phyloP scores from a whole-genome alignment of 75 land plant genomes.

The Selaginella tamariscina region DNA sequence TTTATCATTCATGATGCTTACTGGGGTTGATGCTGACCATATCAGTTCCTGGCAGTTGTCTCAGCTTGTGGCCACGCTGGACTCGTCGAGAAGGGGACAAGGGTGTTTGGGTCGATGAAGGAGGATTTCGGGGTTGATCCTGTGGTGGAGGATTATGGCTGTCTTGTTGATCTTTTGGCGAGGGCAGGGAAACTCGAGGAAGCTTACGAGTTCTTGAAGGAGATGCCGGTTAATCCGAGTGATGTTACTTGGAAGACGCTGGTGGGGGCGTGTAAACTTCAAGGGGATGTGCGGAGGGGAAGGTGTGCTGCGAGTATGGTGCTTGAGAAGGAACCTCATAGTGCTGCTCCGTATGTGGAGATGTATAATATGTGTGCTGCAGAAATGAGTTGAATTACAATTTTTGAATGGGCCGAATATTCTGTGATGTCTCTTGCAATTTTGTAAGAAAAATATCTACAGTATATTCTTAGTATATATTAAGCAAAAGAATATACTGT shows the following conservation, averaged over 20 bases:
- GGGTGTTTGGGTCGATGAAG: slow-evolving; percentile 15
- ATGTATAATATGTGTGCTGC: slow-evolving; percentile 25
- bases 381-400: no score
- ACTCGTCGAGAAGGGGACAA: slow-evolving; percentile 14
- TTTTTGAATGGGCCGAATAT: no score
- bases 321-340: slow-evolving; percentile 8
- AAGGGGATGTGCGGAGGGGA: slow-evolving; percentile 15
- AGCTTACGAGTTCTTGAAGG: slow-evolving; percentile 12
- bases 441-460: no score
- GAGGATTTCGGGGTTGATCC: slow-evolving; percentile 10
- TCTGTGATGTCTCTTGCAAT: no score
- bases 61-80: slow-evolving; percentile 32
- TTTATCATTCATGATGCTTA: no score
- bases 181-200: slow-evolving; percentile 25
- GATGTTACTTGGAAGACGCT: slow-evolving; percentile 17
- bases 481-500: no score
- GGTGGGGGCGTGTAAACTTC: slow-evolving; percentile 24
- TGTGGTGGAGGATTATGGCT: slow-evolving; percentile 21
- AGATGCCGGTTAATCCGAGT: slow-evolving; percentile 13
- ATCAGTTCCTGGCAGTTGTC: background rate
- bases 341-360: slow-evolving; percentile 18
- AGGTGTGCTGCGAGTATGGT: slow-evolving; percentile 2
- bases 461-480: no score
- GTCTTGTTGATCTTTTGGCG: slow-evolving; percentile 25
- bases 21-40: no score